These are phyloP conservation scores for Gyromitra esculenta DNA, from an alignment of 2,329 filamentous ascomycete genomes.

Conservation along the genomic window DNA sequence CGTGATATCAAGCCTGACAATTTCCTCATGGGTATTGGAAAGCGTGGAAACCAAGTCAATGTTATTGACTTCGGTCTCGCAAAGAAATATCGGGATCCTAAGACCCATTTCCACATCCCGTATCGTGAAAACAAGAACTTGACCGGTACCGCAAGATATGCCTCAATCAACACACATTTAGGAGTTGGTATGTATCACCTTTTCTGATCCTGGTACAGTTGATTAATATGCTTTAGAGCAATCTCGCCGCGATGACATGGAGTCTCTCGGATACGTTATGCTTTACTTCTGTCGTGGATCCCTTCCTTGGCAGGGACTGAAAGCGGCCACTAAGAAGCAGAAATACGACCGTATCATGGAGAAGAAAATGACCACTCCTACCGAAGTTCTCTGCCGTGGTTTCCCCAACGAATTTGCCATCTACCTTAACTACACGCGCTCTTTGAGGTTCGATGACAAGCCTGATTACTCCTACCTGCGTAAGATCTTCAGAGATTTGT, in stretches of 20 bases:
- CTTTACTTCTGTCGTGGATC: conserved; percentile 99
- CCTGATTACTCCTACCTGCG: conserved; percentile 99
- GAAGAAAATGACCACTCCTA: conserved; percentile 99
- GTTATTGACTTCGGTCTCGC: conserved; percentile 98
- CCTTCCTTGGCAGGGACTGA: conserved; percentile 97
- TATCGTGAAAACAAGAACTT: conserved; percentile 99
- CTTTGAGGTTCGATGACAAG: conserved; percentile 99
- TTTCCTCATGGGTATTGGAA: conserved; percentile 81
- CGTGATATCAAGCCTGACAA: conserved; percentile 99
- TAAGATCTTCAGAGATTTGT: conserved; percentile 99
- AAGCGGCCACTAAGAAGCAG: conserved; percentile 99
- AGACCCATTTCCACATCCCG: conserved; percentile 99
- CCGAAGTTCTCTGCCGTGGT: conserved; percentile 96
- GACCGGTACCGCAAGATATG: conserved; percentile 97
- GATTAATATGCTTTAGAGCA: conserved; percentile 71
- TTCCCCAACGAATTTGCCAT: conserved; percentile 99
- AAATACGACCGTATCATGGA: conserved; percentile 99
- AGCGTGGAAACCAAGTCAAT: conserved; percentile 99
- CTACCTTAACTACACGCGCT: conserved; percentile 99
- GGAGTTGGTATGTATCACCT: conserved; percentile 76
- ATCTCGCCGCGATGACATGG: conserved; percentile 99
- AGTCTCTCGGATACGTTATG: conserved; percentile 98
- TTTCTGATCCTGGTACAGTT: conserved; percentile 26
- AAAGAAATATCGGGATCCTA: conserved; percentile 99
- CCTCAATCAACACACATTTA: conserved; percentile 97